Evolutionary conservation across 2,329 filamentous ascomycete species (phyloP).

Genomic region (Cordyceps fumosorosea): DNA sequence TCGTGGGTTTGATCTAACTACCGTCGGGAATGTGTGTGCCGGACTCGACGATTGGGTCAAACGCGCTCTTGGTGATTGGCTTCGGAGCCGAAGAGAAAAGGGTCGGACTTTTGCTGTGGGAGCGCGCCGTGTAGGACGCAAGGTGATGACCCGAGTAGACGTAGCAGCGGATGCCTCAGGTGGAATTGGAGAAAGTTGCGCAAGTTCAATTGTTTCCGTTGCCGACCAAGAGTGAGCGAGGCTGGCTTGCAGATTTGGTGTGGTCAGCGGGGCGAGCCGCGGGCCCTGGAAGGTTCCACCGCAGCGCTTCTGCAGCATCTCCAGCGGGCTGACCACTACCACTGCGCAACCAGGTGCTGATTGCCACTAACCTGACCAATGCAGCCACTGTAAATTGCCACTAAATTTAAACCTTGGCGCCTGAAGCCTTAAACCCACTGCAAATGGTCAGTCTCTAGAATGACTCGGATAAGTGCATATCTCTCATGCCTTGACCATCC

Average conservation of each 20-base stretch:
- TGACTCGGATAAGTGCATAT: constrained; percentile 6
- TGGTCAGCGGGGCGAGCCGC: constrained; percentile 7
- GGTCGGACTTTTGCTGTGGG: not conserved
- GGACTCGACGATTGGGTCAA: not conserved
- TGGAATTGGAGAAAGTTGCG: not conserved
- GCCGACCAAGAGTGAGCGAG: not conserved
- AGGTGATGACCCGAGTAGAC: not conserved
- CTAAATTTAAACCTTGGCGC: not conserved
- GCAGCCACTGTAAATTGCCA: not conserved
- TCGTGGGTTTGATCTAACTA: constrained; percentile 18
- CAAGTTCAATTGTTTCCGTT: not conserved
- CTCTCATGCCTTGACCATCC: not conserved
- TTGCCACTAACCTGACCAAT: constrained; percentile 5
- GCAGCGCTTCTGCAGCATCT: not conserved
- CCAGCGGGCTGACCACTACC: not conserved
- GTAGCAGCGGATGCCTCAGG: not conserved
- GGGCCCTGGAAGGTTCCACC: constrained; percentile 11
- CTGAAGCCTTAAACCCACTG: not conserved
- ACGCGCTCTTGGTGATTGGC: not conserved
- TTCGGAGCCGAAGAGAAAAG: not conserved
- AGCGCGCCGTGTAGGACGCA: not conserved
- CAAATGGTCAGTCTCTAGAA: not conserved
- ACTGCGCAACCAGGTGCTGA: not conserved
- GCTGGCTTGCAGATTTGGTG: not conserved
- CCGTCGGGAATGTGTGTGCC: not conserved